These are phyloP conservation scores for Alternaria dauci DNA, from an alignment of 2,329 filamentous ascomycete species.

Conservation along the genomic window DNA sequence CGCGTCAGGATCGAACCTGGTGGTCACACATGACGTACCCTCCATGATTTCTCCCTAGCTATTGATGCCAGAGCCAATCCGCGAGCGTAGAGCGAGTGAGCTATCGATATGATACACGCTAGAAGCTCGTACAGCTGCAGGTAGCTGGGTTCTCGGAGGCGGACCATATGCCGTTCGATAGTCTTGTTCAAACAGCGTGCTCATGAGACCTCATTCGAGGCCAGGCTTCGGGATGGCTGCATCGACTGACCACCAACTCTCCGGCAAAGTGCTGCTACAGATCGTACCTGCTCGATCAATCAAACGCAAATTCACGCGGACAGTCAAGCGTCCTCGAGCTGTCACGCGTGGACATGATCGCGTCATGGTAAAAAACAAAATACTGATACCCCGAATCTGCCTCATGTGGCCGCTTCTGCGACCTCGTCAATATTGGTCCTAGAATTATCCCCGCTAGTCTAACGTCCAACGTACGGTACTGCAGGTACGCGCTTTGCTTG, in stretches of 20 bases:
- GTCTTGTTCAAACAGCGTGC: background rate
- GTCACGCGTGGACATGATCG: background rate
- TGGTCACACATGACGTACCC: conserved; percentile 11
- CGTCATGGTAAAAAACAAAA: conserved; percentile 7
- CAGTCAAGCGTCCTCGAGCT: background rate
- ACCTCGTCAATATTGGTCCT: conserved; percentile 2
- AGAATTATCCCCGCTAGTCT: conserved; percentile 1
- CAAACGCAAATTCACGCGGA: background rate
- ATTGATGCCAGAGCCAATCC: conserved; percentile 1
- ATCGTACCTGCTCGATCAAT: conserved; percentile 1
- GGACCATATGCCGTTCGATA: conserved; percentile 8
- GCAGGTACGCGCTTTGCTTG: conserved; percentile 15
- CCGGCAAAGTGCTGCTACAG: background rate
- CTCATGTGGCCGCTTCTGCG: conserved; percentile 11
- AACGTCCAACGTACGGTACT: conserved; percentile 2
- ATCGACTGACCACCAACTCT: background rate
- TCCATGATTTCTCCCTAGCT: background rate
- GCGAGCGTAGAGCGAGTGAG: background rate
- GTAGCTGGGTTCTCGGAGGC: background rate
- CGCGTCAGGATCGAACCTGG: background rate
- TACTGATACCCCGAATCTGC: background rate
- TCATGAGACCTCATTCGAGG: conserved; percentile 2
- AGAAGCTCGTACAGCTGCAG: background rate
- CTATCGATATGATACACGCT: conserved; percentile 8
- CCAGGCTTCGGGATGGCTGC: background rate